Evolutionary conservation across 2,329 filamentous ascomycete genomes (phyloP).

Genomic region (Xylariales sp.): DNA sequence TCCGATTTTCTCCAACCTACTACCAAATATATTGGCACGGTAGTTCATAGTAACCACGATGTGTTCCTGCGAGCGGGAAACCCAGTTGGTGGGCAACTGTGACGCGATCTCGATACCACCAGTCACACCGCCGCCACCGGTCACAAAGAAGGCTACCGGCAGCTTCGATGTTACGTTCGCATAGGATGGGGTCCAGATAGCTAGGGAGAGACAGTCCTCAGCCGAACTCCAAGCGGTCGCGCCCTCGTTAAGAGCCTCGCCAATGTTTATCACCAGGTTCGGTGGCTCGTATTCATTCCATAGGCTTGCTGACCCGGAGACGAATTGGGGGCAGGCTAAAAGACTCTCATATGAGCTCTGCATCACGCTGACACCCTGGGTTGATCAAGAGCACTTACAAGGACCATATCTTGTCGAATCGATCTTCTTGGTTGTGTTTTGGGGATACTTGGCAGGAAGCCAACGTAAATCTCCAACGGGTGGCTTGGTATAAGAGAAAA

Average conservation of each 20-base stretch:
- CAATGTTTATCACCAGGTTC: constrained; percentile 3
- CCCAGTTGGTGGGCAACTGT: constrained; percentile 1
- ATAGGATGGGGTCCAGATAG: constrained; percentile 31
- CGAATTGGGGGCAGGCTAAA: constrained; percentile 2
- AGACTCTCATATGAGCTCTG: neutral
- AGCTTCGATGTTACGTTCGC: constrained; percentile 8
- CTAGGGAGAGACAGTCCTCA: constrained; percentile 32
- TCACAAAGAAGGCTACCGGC: neutral
- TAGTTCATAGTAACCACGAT: constrained; percentile 2
- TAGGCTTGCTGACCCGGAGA: neutral
- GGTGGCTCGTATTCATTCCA: constrained; percentile 18
- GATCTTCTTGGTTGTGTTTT: neutral
- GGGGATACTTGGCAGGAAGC: neutral
- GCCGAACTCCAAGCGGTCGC: constrained; percentile 9
- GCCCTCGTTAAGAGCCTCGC: neutral
- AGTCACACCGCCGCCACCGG: neutral
- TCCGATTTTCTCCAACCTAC: neutral
- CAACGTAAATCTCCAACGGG: constrained; percentile 6
- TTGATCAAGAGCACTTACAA: too few species aligned
- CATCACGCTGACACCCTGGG: too few species aligned
- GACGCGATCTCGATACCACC: constrained; percentile 1
- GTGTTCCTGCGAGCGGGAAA: constrained; percentile 2
- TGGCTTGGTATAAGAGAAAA: too few species aligned
- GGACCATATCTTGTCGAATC: constrained; percentile 3
- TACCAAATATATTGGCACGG: constrained; percentile 1